Conservation (phyloP, 1,284 basidiomycete genomes). For the Heterobasidion irregulare region DNA sequence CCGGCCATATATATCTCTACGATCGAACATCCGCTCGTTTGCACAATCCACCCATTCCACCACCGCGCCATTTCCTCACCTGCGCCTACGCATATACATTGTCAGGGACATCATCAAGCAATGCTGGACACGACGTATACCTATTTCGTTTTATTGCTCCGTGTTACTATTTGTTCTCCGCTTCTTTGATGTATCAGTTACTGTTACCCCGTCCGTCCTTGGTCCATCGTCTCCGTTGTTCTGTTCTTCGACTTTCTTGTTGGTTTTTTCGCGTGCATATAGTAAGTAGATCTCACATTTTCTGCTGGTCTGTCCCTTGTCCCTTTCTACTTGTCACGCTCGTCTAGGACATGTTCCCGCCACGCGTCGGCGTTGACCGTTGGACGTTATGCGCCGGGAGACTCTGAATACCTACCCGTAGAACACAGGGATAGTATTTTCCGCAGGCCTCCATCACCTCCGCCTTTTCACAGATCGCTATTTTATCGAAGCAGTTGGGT, state of each 20-base stretch:
- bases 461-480: too few species aligned
- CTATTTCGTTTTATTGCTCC: constrained; percentile 1
- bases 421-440: too few species aligned
- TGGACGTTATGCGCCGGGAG: too few species aligned
- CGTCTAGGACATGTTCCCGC: too few species aligned
- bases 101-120: background rate
- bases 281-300: background rate
- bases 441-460: too few species aligned
- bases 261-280: background rate
- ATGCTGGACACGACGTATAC: background rate
- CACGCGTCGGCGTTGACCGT: too few species aligned
- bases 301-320: too few species aligned
- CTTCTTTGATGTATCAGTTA: background rate
- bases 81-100: background rate
- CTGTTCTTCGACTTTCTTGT: background rate
- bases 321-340: too few species aligned
- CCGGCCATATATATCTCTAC: background rate
- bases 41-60: background rate
- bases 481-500: too few species aligned
- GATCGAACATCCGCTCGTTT: background rate
- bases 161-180: background rate
- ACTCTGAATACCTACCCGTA: too few species aligned
- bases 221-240: background rate
- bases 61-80: background rate
- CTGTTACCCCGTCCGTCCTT: background rate